Conservation (phyloP, 2,329 filamentous ascomycete species). For the Spiromastix sp. region DNA sequence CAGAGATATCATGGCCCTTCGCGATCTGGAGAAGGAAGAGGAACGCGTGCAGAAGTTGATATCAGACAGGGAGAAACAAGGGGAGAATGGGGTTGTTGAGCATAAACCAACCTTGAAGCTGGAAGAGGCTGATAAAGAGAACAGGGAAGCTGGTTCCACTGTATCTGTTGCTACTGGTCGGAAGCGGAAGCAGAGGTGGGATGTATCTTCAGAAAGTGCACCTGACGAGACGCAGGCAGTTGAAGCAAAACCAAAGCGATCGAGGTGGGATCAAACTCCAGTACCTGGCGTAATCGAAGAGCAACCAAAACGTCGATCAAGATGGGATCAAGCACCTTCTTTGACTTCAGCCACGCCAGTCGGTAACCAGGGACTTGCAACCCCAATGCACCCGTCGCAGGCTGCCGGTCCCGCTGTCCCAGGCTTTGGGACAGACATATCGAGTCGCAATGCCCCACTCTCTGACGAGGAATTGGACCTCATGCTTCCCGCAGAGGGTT, state of each 20-base stretch:
- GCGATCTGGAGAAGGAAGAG: conserved; percentile 88
- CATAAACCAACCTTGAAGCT: conserved; percentile 66
- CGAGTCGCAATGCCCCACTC: conserved; percentile 65
- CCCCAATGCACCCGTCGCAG: conserved; percentile 65
- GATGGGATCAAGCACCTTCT: conserved; percentile 83
- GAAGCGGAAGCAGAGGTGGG: conserved; percentile 94
- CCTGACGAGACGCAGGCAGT: conserved; percentile 39
- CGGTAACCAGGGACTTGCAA: conserved; percentile 62
- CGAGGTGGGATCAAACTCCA: conserved; percentile 79
- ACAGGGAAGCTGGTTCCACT: conserved; percentile 58
- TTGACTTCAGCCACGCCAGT: conserved; percentile 58
- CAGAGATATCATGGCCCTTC: conserved; percentile 78
- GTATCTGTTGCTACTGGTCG: conserved; percentile 52
- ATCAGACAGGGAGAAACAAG: conserved; percentile 58
- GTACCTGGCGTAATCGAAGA: conserved; percentile 48
- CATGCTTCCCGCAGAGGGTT: conserved; percentile 84
- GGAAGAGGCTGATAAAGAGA: conserved; percentile 57
- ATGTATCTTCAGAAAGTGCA: conserved; percentile 54
- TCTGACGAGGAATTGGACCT: conserved; percentile 91
- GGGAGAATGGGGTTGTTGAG: conserved; percentile 47
- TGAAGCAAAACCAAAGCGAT: conserved; percentile 60
- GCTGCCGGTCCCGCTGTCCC: conserved; percentile 41
- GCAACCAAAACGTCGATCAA: conserved; percentile 62
- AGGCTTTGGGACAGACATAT: conserved; percentile 74
- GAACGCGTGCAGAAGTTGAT: conserved; percentile 74